phyloP scores from a whole-genome alignment of 1,284 basidiomycete species.

The Leucoagaricus sp. region DNA sequence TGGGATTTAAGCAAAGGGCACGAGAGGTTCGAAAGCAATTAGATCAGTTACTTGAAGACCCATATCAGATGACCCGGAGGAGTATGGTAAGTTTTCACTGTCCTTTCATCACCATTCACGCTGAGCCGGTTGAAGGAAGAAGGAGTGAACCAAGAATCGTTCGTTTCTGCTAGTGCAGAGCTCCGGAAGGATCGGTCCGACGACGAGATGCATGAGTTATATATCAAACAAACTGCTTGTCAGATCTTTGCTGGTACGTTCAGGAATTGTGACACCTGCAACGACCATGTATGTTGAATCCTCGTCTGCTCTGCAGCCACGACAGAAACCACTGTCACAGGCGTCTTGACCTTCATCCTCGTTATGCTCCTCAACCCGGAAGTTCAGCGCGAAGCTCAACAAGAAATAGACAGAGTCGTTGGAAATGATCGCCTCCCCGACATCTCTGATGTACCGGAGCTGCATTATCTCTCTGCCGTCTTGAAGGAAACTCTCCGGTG shows the following conservation, averaged over 20 bases:
- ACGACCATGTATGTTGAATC: too few species aligned
- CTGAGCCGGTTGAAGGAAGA: not conserved
- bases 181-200: not conserved
- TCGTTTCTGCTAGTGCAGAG: not conserved
- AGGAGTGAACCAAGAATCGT: not conserved
- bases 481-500: constrained; percentile 20
- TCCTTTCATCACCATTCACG: not conserved
- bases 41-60: constrained; percentile 9
- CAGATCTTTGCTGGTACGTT: not conserved
- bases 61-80: not conserved
- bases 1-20: constrained; percentile 16
- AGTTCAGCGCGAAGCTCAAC: constrained; percentile 25
- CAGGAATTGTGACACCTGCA: not conserved
- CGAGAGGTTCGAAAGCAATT: not conserved
- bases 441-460: constrained; percentile 18
- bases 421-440: constrained; percentile 21
- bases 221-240: not conserved
- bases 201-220: not conserved
- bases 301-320: not conserved
- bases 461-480: constrained; percentile 23
- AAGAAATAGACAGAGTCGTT: constrained; percentile 25
- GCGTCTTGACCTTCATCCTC: not conserved
- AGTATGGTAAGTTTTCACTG: not conserved
- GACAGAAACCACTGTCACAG: not conserved
- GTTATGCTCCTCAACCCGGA: constrained; percentile 19